Conservation (phyloP, 306 rosid species). For the Castanopsis chinensis region DNA sequence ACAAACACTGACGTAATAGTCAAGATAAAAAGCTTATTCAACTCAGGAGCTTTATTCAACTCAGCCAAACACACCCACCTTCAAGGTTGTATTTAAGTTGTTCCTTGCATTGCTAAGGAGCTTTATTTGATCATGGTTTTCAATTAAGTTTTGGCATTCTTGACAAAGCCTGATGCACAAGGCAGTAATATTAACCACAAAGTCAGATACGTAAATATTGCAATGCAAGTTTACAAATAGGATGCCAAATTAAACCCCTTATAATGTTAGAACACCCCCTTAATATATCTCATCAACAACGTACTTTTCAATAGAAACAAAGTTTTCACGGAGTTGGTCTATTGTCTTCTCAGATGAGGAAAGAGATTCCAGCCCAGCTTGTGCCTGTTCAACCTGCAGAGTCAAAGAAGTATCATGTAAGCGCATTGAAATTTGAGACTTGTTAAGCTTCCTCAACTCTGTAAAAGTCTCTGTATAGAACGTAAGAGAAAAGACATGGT, state of each 20-base stretch:
- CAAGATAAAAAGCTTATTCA: not conserved
- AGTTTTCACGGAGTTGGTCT: constrained; percentile 80
- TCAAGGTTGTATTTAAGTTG: constrained; percentile 87
- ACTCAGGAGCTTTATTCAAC: not conserved
- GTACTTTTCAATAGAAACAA: constrained; percentile 87
- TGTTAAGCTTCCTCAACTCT: constrained; percentile 3
- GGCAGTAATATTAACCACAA: constrained; percentile 32
- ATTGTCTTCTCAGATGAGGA: constrained; percentile 65
- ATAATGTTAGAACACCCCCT: constrained; percentile 16
- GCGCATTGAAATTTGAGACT: constrained; percentile 19
- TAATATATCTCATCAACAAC: constrained; percentile 32
- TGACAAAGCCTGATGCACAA: constrained; percentile 69
- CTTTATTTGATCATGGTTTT: constrained; percentile 98
- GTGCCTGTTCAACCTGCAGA: constrained; percentile 89
- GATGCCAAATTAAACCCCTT: constrained; percentile 4
- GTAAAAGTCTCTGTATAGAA: constrained; percentile 21
- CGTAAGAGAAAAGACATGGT: constrained; percentile 3
- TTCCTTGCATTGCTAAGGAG: constrained; percentile 97
- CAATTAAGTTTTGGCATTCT: constrained; percentile 94
- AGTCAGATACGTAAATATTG: constrained; percentile 12
- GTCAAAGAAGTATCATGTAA: constrained; percentile 17
- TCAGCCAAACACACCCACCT: constrained; percentile 49
- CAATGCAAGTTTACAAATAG: not conserved
- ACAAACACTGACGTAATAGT: not conserved
- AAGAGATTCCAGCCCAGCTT: constrained; percentile 83